phyloP scores from a whole-genome alignment of 2,329 filamentous ascomycete species.

The Remersonia thermophila region DNA sequence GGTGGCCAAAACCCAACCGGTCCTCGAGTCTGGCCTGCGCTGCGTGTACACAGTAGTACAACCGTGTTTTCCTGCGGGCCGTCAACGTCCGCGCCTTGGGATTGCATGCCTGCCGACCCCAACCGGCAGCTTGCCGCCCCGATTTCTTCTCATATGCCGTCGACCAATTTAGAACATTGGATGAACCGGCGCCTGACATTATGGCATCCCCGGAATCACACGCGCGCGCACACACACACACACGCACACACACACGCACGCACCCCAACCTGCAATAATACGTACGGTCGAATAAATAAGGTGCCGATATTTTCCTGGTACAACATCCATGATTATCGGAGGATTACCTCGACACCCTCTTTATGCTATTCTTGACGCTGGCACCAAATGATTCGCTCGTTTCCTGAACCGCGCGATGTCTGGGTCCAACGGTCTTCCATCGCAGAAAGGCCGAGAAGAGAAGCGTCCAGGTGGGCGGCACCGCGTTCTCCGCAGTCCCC shows the following conservation, averaged over 20 bases:
- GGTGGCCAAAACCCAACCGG: no score
- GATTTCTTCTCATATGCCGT: slow-evolving; percentile 2
- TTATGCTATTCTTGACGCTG: slow-evolving; percentile 13
- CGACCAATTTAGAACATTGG: slow-evolving; percentile 2
- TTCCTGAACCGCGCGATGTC: slow-evolving; percentile 3
- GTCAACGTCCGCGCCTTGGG: slow-evolving; percentile 4
- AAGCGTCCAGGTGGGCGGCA: no score
- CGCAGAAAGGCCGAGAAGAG: no score
- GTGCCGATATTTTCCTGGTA: slow-evolving; percentile 9
- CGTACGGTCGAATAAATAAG: slow-evolving; percentile 8
- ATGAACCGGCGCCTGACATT: not conserved
- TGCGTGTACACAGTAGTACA: no score
- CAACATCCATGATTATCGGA: slow-evolving; percentile 8
- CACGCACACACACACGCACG: slow-evolving; percentile 3
- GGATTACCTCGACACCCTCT: slow-evolving; percentile 9
- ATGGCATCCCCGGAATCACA: slow-evolving; percentile 2
- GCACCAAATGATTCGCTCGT: slow-evolving; percentile 8
- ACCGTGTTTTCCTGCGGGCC: not conserved
- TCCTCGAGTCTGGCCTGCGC: no score
- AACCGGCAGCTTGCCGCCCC: not conserved
- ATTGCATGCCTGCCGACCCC: slow-evolving; percentile 3
- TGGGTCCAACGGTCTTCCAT: slow-evolving; percentile 1
- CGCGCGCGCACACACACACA: slow-evolving; percentile 3
- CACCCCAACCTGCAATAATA: no score
- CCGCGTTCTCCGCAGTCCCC: no score